These are phyloP conservation scores for Xanthoparmelia taractica DNA, from an alignment of 495 filamentous ascomycete genomes.

Conservation along the genomic window DNA sequence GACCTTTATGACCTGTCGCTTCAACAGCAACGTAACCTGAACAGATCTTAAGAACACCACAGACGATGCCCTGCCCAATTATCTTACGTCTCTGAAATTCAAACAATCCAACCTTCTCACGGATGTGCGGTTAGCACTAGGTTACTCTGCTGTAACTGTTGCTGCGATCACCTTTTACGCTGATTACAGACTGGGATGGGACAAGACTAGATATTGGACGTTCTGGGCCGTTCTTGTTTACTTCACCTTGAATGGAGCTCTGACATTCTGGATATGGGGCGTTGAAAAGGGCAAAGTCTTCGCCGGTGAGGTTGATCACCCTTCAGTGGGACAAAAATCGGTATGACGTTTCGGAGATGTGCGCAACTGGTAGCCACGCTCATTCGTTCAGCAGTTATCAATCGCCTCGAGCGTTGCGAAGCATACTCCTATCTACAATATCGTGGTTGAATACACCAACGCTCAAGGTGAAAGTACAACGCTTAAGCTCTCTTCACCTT, in stretches of 20 bases:
- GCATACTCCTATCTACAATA: conserved; percentile 67
- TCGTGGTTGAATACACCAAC: conserved; percentile 50
- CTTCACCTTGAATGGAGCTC: conserved; percentile 65
- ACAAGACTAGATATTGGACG: conserved; percentile 67
- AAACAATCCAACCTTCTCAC: conserved; percentile 68
- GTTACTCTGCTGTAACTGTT: conserved; percentile 74
- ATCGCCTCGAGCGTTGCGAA: conserved; percentile 64
- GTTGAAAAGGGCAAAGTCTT: conserved; percentile 81
- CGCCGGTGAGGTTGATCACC: conserved; percentile 53
- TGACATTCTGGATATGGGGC: conserved; percentile 80
- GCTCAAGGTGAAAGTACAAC: conserved; percentile 21
- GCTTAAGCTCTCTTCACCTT: conserved; percentile 56
- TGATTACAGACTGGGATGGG: conserved; percentile 87
- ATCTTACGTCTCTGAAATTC: conserved; percentile 78
- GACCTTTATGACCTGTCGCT: not conserved
- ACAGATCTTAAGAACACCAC: conserved; percentile 92
- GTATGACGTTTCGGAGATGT: not conserved
- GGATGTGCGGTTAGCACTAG: conserved; percentile 74
- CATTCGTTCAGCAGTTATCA: conserved; percentile 44
- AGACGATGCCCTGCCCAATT: conserved; percentile 90
- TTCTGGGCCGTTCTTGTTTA: conserved; percentile 64
- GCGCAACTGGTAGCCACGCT: conserved; percentile 1
- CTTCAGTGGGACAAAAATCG: conserved; percentile 38
- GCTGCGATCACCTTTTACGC: conserved; percentile 76
- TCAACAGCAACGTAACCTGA: conserved; percentile 10